Evolutionary conservation across 192 early-diverging fungal species (phyloP).

Genomic region (Coemansia sp.): DNA sequence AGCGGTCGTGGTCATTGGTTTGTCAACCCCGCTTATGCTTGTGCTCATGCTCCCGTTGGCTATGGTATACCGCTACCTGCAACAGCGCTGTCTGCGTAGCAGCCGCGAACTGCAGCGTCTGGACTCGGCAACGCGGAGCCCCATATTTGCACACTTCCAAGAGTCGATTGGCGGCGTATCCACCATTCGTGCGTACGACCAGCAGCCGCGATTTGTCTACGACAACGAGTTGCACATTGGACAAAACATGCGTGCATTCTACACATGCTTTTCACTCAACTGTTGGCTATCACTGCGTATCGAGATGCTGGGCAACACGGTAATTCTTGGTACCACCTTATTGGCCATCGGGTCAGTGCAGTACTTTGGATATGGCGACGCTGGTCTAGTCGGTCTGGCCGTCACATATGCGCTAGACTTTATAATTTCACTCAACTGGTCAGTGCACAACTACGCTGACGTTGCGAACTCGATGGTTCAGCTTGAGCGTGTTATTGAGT

Average conservation of each 20-base stretch:
- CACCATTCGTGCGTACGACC: conserved; percentile 9
- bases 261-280: not conserved
- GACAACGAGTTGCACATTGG: not conserved
- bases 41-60: not conserved
- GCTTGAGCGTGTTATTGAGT: conserved; percentile 11
- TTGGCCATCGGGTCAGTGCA: not conserved
- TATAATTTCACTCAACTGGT: not conserved
- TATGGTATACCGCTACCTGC: not conserved
- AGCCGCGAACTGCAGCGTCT: conserved; percentile 1
- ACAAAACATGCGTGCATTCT: not conserved
- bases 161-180: conserved; percentile 7
- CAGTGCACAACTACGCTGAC: not conserved
- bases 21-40: conserved; percentile 8
- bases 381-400: conserved; percentile 8
- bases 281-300: conserved; percentile 5
- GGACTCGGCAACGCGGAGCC: conserved; percentile 1
- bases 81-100: not conserved
- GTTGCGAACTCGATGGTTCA: conserved; percentile 5
- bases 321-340: not conserved
- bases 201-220: conserved; percentile 8
- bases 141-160: conserved; percentile 8
- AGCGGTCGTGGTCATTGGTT: conserved; percentile 1
- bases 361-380: not conserved
- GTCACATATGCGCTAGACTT: not conserved
- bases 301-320: not conserved